Conservation (phyloP, 2,329 filamentous ascomycete genomes). For the Gaeumannomyces tritici region DNA sequence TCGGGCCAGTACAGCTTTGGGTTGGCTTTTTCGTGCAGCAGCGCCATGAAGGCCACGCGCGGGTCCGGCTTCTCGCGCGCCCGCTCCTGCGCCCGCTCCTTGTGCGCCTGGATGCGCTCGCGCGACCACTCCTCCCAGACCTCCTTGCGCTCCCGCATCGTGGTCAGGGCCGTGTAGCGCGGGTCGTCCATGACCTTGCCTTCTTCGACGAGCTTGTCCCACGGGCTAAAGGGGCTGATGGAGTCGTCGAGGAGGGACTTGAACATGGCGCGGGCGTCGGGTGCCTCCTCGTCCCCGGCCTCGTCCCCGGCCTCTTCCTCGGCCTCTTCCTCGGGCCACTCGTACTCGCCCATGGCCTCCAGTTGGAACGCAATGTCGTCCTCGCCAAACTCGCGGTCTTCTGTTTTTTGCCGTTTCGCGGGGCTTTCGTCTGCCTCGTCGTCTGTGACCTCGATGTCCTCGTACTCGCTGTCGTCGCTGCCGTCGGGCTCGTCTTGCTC, state of each 20-base stretch:
- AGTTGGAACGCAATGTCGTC: conserved; percentile 92
- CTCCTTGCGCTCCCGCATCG: conserved; percentile 71
- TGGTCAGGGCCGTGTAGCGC: conserved; percentile 75
- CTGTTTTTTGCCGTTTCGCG: conserved; percentile 38
- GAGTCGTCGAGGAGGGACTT: conserved; percentile 78
- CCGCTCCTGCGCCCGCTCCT: conserved; percentile 62
- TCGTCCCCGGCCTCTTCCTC: conserved; percentile 63
- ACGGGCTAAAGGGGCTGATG: conserved; percentile 81
- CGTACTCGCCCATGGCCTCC: conserved; percentile 83
- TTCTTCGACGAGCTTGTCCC: conserved; percentile 83
- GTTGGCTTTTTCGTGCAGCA: conserved; percentile 73
- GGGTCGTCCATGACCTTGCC: conserved; percentile 74
- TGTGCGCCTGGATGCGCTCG: conserved; percentile 63
- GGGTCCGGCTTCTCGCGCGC: conserved; percentile 75
- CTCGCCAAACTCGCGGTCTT: conserved; percentile 71
- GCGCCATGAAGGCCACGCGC: conserved; percentile 67
- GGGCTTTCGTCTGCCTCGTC: conserved; percentile 43
- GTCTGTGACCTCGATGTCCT: conserved; percentile 62
- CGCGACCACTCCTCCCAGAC: conserved; percentile 79
- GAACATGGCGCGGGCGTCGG: conserved; percentile 71
- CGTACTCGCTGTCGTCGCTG: conserved; percentile 66
- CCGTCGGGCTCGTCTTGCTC: conserved; percentile 12
- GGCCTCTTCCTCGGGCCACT: conserved; percentile 64
- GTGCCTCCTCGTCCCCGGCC: conserved; percentile 65
- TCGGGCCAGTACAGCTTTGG: conserved; percentile 96